Evolutionary conservation across 106 monocot genomes (phyloP), one percentile per base, ranked within the genome.

Genomic region (Dioscorea alata): DNA sequence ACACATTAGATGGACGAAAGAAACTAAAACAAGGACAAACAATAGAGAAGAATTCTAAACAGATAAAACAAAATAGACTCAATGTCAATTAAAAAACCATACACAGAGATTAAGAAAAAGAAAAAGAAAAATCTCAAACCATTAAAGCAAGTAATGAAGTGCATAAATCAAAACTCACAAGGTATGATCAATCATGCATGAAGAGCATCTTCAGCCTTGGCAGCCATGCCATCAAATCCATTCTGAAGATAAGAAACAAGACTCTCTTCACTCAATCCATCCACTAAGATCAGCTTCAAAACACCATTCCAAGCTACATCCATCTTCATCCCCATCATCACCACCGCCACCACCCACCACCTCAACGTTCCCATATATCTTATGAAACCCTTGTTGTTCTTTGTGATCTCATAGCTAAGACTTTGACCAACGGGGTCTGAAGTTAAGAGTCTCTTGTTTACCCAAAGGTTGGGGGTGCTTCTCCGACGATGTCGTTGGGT

Each of bases 281-380:
- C 23, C 24, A 81, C 67, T n/a, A 83, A n/a, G 84, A 14, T 88
- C 88, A 5, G 83, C 51, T 61, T 14, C 62, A 59, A 75, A 88
- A 8, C 81, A 78, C 90, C 90, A 90, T 73, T 72, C 74, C 35
- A 90, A 24, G 33, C 4, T 23, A 62, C 84, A 81, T 48, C 84
- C 76, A 6, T 32, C 57, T 0, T 23, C 72, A 22, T 32, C 57
- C 0, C 18, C 72, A 22, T 65, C 74, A 23, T 6, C 42, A 8
- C 34, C 69, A 17, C n/a, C n/a, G n/a, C 6, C 42, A 0, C 16
- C 68, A 14, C 21, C 54, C 28, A 52, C 54, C 24, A 70, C 71
- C 70, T 49, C 8, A 81, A 61, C 23, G 57, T 61, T 10, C 77
- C 80, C 13, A 66, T 42, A 69, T 83, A 85, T 12, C 66, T 33